phyloP scores from a whole-genome alignment of 768 basidiomycete species.

The Neoboletus subvelutipes region DNA sequence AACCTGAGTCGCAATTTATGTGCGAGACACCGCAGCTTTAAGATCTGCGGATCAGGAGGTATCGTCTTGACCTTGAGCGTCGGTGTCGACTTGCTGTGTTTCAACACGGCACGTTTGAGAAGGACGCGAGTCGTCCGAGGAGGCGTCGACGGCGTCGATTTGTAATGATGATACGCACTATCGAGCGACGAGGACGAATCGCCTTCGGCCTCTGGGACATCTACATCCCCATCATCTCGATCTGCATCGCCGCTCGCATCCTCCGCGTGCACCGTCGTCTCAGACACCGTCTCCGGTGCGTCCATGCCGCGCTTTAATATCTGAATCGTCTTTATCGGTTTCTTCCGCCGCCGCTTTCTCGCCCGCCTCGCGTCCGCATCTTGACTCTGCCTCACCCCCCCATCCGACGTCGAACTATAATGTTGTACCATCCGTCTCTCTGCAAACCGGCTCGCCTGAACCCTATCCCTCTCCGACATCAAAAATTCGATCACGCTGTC shows the following conservation, averaged over 20 bases:
- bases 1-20: constrained; percentile 56
- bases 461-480: constrained; percentile 63
- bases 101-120: constrained; percentile 29
- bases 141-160: constrained; percentile 33
- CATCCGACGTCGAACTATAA: constrained; percentile 38
- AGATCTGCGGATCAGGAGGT: constrained; percentile 46
- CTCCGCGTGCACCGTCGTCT: constrained; percentile 22
- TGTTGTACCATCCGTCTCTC: constrained; percentile 27
- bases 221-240: constrained; percentile 18
- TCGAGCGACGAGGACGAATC: constrained; percentile 33
- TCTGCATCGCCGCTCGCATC: constrained; percentile 31
- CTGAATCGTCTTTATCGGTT: constrained; percentile 29
- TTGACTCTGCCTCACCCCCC: constrained; percentile 36
- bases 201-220: constrained; percentile 18
- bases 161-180: constrained; percentile 18
- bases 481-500: constrained; percentile 76
- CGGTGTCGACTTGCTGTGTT: constrained; percentile 50
- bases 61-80: constrained; percentile 40
- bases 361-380: constrained; percentile 41
- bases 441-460: constrained; percentile 42
- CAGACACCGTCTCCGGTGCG: constrained; percentile 22
- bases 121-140: constrained; percentile 23
- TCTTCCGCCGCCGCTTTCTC: constrained; percentile 40
- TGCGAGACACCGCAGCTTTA: constrained; percentile 54
- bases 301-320: constrained; percentile 27